Evolutionary conservation across 371 early-diverging fungal species (phyloP).

Genomic region (Actinomortierella ambigua): DNA sequence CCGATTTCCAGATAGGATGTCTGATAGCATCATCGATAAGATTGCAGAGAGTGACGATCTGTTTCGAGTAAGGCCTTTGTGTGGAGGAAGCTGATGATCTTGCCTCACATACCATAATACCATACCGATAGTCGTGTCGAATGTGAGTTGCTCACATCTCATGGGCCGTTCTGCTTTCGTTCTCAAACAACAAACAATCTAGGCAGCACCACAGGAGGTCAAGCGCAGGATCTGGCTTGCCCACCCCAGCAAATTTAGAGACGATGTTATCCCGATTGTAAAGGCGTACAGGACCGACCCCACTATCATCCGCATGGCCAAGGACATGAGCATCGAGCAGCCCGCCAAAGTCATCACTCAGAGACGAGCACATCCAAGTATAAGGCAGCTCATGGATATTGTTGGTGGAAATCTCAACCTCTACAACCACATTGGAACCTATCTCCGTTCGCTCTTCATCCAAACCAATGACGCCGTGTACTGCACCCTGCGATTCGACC

Average conservation of each 20-base stretch:
- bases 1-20: constrained; percentile 57
- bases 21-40: constrained; percentile 53
- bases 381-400: constrained; percentile 54
- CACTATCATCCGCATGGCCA: constrained; percentile 56
- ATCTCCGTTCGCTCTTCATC: constrained; percentile 62
- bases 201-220: constrained; percentile 42
- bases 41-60: constrained; percentile 53
- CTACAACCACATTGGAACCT: constrained; percentile 61
- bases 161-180: not conserved
- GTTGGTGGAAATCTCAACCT: constrained; percentile 61
- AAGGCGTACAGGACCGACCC: constrained; percentile 50
- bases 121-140: constrained; percentile 44
- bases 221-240: constrained; percentile 54
- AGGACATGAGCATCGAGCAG: constrained; percentile 56
- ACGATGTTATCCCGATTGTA: constrained; percentile 48
- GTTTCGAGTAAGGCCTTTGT: constrained; percentile 48
- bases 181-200: not conserved
- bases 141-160: constrained; percentile 19
- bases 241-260: constrained; percentile 45
- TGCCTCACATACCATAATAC: not conserved
- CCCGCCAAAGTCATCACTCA: constrained; percentile 54
- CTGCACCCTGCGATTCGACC: constrained; percentile 72
- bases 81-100: not conserved
- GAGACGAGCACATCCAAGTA: constrained; percentile 60
- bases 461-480: constrained; percentile 61